phyloP scores from a whole-genome alignment of 306 rosid genomes.

The Dalbergia cultrata region DNA sequence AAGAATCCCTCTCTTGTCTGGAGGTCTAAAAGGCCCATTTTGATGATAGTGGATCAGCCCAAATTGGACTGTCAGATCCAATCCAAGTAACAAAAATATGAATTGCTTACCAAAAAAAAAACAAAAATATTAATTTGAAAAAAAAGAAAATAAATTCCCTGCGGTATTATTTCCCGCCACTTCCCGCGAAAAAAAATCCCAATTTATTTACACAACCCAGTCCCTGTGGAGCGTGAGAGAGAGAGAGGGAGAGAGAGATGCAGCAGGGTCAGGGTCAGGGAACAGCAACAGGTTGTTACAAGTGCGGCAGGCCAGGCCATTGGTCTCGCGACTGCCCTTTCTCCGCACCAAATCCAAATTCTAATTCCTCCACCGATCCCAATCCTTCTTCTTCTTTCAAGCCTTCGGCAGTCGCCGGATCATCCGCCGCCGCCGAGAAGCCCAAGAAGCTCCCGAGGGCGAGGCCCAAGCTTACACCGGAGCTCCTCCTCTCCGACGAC shows the following conservation, averaged over 20 bases:
- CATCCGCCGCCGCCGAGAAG: constrained; percentile 51
- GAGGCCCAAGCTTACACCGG: constrained; percentile 89
- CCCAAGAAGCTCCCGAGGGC: constrained; percentile 71
- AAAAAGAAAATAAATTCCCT: background rate
- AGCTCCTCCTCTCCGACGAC: constrained; percentile 82
- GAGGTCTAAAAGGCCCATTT: background rate
- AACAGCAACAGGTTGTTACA: constrained; percentile 86
- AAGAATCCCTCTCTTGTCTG: too few relatives aligned
- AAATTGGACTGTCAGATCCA: too few relatives aligned
- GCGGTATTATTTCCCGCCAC: constrained; percentile 31
- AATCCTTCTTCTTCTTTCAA: constrained; percentile 48
- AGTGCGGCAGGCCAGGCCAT: constrained; percentile 97
- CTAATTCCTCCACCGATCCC: constrained; percentile 25
- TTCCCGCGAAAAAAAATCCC: constrained; percentile 39
- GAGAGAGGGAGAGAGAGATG: background rate
- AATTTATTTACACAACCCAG: too few relatives aligned
- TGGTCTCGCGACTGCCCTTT: constrained; percentile 98
- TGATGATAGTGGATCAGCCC: background rate
- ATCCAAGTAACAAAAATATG: too few relatives aligned
- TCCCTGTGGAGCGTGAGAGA: background rate
- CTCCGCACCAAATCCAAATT: constrained; percentile 51
- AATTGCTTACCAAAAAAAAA: too few relatives aligned
- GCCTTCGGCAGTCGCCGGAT: background rate
- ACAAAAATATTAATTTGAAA: too few relatives aligned
- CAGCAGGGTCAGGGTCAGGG: constrained; percentile 38